phyloP scores from a whole-genome alignment of 2,329 filamentous ascomycete genomes.

The Cladosporium sp. region DNA sequence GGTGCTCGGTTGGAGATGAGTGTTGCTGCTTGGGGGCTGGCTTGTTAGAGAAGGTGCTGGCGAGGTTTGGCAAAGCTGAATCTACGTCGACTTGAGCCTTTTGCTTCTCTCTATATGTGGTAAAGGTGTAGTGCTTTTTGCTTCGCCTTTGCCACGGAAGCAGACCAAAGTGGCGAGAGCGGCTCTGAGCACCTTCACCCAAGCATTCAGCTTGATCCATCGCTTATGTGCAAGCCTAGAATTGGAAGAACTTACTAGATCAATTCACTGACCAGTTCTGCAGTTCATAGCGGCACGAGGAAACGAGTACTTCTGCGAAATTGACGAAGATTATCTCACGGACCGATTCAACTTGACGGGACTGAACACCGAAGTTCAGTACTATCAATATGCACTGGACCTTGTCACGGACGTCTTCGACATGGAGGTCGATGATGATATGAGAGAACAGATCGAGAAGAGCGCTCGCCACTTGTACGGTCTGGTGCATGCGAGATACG shows the following conservation, averaged over 20 bases:
- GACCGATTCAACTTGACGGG: conserved; percentile 98
- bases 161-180: too few relatives aligned
- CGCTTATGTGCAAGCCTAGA: too few relatives aligned
- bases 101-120: too few relatives aligned
- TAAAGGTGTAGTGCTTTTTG: too few relatives aligned
- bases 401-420: conserved; percentile 98
- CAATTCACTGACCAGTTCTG: background rate
- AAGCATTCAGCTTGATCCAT: too few relatives aligned
- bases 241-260: background rate
- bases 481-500: conserved; percentile 91
- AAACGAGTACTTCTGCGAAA: conserved; percentile 99
- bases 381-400: conserved; percentile 98
- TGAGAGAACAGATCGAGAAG: conserved; percentile 97
- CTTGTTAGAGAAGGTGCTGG: too few relatives aligned
- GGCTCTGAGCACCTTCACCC: too few relatives aligned
- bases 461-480: conserved; percentile 93
- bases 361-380: conserved; percentile 93
- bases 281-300: conserved; percentile 97
- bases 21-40: too few relatives aligned
- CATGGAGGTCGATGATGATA: conserved; percentile 96
- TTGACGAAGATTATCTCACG: conserved; percentile 97
- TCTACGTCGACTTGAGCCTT: too few relatives aligned
- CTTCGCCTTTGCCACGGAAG: too few relatives aligned
- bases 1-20: too few relatives aligned
- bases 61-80: too few relatives aligned